Percentiles rank a stretch among this genome's conserved stretches.
phyloP scores from a whole-genome alignment of 805 yeast species.

The Zygosaccharomyces lentus region DNA sequence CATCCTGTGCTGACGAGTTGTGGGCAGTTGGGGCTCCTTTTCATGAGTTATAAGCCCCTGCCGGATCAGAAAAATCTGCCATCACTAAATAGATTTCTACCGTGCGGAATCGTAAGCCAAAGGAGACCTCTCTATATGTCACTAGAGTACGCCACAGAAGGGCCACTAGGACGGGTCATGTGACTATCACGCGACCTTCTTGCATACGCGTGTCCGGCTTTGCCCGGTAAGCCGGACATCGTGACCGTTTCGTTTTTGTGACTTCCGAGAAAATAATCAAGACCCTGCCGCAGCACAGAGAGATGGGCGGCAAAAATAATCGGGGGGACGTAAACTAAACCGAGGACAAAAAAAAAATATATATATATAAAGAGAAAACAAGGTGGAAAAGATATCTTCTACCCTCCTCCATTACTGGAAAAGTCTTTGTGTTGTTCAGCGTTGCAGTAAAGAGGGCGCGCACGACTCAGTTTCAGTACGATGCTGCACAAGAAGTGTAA shows the following conservation, averaged over 20 bases:
- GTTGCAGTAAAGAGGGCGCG: background rate
- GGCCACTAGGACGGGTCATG: too few species aligned
- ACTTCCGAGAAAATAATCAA: background rate
- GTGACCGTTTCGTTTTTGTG: background rate
- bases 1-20: too few species aligned
- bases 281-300: background rate
- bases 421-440: too few species aligned
- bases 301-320: conserved; percentile 1
- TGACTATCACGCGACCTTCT: too few species aligned
- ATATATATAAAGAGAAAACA: background rate
- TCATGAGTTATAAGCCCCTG: too few species aligned
- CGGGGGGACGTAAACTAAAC: background rate
- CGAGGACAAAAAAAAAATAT: background rate
- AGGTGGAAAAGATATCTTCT: background rate
- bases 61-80: too few species aligned
- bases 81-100: too few species aligned
- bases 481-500: conserved; percentile 16
- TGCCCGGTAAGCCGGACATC: background rate
- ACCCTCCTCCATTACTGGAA: background rate
- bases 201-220: too few species aligned
- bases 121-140: too few species aligned
- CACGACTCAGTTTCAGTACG: background rate
- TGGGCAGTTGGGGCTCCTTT: too few species aligned
- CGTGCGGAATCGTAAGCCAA: too few species aligned
- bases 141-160: too few species aligned